Base-by-base conservation (phyloP, 306 rosid genomes). In the Rubus parviflorus region DNA sequence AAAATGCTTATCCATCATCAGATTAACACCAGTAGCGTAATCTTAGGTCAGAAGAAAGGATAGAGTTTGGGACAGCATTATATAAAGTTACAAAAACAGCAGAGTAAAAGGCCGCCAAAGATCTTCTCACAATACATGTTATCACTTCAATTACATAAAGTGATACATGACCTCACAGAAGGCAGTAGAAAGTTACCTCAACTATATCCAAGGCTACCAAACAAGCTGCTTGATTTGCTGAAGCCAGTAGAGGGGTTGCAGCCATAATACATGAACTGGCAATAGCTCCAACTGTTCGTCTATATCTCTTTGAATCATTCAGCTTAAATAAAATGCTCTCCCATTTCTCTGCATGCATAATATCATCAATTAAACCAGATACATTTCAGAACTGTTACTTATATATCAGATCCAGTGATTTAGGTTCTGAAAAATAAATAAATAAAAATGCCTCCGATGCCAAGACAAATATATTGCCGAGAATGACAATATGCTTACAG, bases 271-370 rank as follows among this genome's bases (percentile, higher is more conserved):
- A 95, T 25, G 97, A 95, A 89, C 89, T 78, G 46, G 90, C 87
- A 85, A 90, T 86, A 52, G 95, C 90, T 73, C 97, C 98, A 82
- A 95, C 90, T 14, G 90, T 90, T 75, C 91, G 75, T 82, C 98
- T 85, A 87, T 92, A 90, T 81, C 98, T 92, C 88, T 83, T 88
- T 61, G 87, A 86, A 81, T 95, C 97, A 49, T 89, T 95, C 85
- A 90, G 73, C 91, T 87, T 90, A 83, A 89, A 90, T 77, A 80
- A 81, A 83, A 89, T 72, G 53, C 38, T 83, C 78, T 90, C 98
- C 93, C 92, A 92, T 83, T 74, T 86, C 80, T 87, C 98, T 92
- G 82, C 84, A 90, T 48, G 49, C 71, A 87, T 42, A 63, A 79
- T 42, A 83, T 14, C 46, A 61, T 7, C 74, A 15, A 64, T 82